Conservation (phyloP, 345 rosid species). For the Camelina laxa region DNA sequence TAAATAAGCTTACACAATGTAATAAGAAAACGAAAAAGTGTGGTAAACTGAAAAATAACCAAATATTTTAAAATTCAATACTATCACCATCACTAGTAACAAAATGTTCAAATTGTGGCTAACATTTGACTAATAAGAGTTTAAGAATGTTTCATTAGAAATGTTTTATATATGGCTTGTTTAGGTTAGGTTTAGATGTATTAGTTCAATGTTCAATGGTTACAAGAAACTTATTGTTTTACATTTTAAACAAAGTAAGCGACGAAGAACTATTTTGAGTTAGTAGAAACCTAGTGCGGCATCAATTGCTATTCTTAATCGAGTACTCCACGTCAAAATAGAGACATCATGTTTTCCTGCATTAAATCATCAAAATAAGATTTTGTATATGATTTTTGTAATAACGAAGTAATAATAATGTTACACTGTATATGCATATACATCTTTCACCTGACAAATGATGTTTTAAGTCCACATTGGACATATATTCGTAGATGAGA, state of each 20-base stretch:
- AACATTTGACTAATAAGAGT: neutral
- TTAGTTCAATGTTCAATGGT: neutral
- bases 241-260: neutral
- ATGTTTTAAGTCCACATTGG: slow-evolving; percentile 24
- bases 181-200: neutral
- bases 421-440: neutral
- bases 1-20: neutral
- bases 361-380: neutral
- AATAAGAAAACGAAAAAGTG: neutral
- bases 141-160: neutral
- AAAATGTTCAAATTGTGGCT: neutral
- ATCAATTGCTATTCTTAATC: slow-evolving; percentile 49
- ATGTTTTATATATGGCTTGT: neutral
- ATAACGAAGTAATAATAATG: neutral
- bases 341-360: slow-evolving; percentile 18
- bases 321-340: slow-evolving; percentile 40
- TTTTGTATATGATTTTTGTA: neutral
- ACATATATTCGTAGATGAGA: slow-evolving; percentile 49
- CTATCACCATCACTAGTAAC: neutral
- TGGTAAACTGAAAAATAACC: neutral
- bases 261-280: neutral
- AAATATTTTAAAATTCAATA: neutral
- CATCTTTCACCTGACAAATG: slow-evolving; percentile 29
- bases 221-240: neutral
- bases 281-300: slow-evolving; percentile 28